Base-by-base conservation (phyloP, 1,284 basidiomycete genomes). In the Peniophora sp. region DNA sequence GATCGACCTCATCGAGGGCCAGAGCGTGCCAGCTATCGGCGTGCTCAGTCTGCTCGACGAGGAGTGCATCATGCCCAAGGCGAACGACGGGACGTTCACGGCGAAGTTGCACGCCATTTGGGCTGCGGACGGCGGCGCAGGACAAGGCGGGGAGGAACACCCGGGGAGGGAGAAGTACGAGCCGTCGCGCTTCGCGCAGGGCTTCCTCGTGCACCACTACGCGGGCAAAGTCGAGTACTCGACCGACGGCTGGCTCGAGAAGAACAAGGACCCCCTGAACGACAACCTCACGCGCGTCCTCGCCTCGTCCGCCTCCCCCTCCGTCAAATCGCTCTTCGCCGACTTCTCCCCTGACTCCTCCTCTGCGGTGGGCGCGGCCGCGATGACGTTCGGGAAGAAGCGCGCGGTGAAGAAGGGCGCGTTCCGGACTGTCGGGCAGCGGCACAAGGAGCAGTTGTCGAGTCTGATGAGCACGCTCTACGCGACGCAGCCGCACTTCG, bases 31-130 rank as follows among this genome's bases (percentile, higher is more conserved):
- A 52, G 72, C 78, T 9, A 94, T 99, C 57, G 97, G 97, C 54
- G 89, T 99, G 51, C 78, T 99, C 37, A 93, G 92, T 55, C 87
- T 90, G 58, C 74, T 99, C 46, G 97, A 99, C 65, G 97, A 99
- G 65, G 97, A 98, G 62, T 99, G 95, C 64, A 99, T 99, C 68
- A 99, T 99, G 96, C 97, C 97, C 43, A 94, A 92, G 67, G 97
- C 96, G 2, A 94, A 89, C 6, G 97, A 99, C 65, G 69, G 83
- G 48, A 98, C 95, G 0, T 98, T 99, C 68, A 96, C 93, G 27
- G 86, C 94, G 67, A 99, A 98, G 69, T 78, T 98, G 2, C 77
- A 89, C 59, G 71, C 75, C 18, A 70, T 91, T 50, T 92, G 88
- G 88, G 70, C 74, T 18, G 69, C 69, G 6, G 74, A 78, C 22